Percentiles rank a stretch among this genome's conserved stretches.
These are phyloP conservation scores for Singerocomus rubriflavus DNA, from an alignment of 1,284 basidiomycete species.

Conservation along the genomic window DNA sequence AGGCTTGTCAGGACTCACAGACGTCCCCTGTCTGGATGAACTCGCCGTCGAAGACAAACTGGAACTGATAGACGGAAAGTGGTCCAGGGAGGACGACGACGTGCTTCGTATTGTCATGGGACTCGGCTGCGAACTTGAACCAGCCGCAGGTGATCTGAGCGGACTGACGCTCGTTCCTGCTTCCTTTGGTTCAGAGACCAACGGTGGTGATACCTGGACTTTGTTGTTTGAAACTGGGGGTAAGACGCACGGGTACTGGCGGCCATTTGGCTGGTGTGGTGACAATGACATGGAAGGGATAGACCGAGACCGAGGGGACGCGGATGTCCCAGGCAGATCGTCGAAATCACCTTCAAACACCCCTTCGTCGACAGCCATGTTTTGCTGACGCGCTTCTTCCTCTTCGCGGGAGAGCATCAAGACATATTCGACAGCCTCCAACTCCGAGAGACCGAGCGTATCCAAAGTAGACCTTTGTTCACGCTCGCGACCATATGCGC, in stretches of 20 bases:
- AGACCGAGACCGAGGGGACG: constrained; percentile 13
- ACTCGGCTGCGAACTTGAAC: constrained; percentile 6
- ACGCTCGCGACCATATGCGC: constrained; percentile 45
- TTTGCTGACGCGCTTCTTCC: constrained; percentile 37
- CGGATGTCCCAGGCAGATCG: constrained; percentile 32
- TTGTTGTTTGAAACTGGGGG: constrained; percentile 39
- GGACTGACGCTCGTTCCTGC: constrained; percentile 36
- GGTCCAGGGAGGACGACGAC: constrained; percentile 26
- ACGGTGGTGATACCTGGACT: constrained; percentile 37
- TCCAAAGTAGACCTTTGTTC: constrained; percentile 58
- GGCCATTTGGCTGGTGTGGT: constrained; percentile 1
- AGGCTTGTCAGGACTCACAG: constrained; percentile 11
- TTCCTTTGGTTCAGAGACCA: constrained; percentile 41
- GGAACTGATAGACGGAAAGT: constrained; percentile 32
- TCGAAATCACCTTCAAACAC: constrained; percentile 60
- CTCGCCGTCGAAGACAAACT: constrained; percentile 28
- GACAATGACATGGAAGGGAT: constrained; percentile 3
- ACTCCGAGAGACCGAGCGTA: constrained; percentile 71
- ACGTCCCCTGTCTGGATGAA: constrained; percentile 5
- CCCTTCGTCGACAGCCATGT: constrained; percentile 41
- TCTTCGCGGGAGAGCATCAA: constrained; percentile 87
- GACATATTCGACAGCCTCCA: constrained; percentile 77
- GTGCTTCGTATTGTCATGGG: constrained; percentile 9
- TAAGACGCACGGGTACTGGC: constrained; percentile 24
- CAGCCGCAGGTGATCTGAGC: constrained; percentile 9